A percentile compares a stretch with the other conserved stretches of the same genome.
These are phyloP conservation scores for Pseudonitzschia pungens DNA, from an alignment of 108 stramenopile genomes.

Conservation along the genomic window DNA sequence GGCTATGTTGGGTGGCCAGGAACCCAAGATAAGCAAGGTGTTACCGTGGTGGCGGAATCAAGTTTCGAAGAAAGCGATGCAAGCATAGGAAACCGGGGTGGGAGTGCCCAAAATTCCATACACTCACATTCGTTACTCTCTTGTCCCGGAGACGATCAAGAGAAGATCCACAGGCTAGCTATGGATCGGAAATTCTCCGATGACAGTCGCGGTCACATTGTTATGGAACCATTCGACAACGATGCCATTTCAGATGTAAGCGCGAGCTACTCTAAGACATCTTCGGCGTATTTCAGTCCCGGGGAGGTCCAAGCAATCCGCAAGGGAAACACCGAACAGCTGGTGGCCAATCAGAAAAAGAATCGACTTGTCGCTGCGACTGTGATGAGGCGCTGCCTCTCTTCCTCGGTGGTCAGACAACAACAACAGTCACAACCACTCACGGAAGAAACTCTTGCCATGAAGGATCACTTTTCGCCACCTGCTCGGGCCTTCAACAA, in stretches of 20 bases:
- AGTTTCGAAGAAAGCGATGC: constrained; percentile 60
- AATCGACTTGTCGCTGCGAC: constrained; percentile 20
- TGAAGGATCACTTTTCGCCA: constrained; percentile 39
- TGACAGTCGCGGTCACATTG: neutral
- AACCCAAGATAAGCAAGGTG: constrained; percentile 67
- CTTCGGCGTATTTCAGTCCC: constrained; percentile 49
- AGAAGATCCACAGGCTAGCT: constrained; percentile 9
- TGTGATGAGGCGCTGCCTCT: constrained; percentile 29
- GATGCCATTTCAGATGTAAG: constrained; percentile 24
- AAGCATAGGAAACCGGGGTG: neutral
- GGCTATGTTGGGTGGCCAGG: constrained; percentile 76
- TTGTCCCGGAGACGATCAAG: neutral
- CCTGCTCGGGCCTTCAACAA: constrained; percentile 27
- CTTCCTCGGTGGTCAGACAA: neutral
- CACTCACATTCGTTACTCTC: neutral
- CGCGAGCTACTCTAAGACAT: constrained; percentile 44
- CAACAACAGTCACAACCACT: constrained; percentile 15
- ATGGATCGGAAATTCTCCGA: neutral
- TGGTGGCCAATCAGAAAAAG: neutral
- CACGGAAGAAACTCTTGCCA: constrained; percentile 46
- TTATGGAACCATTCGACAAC: constrained; percentile 1
- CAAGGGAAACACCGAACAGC: constrained; percentile 5
- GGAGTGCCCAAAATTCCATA: too few species aligned
- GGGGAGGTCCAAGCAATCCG: constrained; percentile 25
- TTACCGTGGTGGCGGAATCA: constrained; percentile 40